Evolutionary conservation across 2,329 filamentous ascomycete species (phyloP), one percentile per base, ranked within the genome.

Genomic region (Talaromyces sp.): DNA sequence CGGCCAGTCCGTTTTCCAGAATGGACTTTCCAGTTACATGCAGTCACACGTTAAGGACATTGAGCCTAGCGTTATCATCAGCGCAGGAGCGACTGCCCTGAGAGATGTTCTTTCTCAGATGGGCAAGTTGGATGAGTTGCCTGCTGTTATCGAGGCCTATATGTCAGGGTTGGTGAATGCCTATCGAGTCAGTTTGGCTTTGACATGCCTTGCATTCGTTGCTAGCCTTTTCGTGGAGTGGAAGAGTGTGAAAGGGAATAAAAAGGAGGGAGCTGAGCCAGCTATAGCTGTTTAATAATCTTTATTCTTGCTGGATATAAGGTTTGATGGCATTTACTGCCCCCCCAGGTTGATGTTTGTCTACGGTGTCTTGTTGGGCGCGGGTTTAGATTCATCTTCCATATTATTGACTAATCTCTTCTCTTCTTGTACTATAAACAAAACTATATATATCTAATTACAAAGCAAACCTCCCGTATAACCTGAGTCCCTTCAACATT

Each of bases 1-100:
- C 15, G 72, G 67, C 1, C 71, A 77, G 59, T 67, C 74, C 0
- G 70, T 71, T 11, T 77, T 77, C 51, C 68, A 67, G 7, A 77
- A 76, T 56, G 68, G 68, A 1, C 61, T 77, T 22, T 63, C 73
- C 13, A 56, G 64, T 3, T 51, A 64, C 19, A 61, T 77, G 13
- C 64, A 61, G 17, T 62, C 19, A 1, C 64, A 54, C 7, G 68
- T 70, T 1, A 11, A 38, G 1, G 65, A 64, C 19, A 53, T 63
- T 15, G 40, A 64, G 29, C 11, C 61, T 6, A n/a, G 19, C 2
- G 15, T 58, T 15, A 34, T 67, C 15, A 19, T 67, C 3, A 13
- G 15, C 6, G 61, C 65, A 29, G 65, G 65, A 15, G 65, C 65
- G 7, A 67, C 65, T n/a, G 47, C 43, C 1, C 2, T 67, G 11